These are phyloP conservation scores for Apiotrichum sp. DNA, from an alignment of 1,284 basidiomycete species.

Conservation along the genomic window DNA sequence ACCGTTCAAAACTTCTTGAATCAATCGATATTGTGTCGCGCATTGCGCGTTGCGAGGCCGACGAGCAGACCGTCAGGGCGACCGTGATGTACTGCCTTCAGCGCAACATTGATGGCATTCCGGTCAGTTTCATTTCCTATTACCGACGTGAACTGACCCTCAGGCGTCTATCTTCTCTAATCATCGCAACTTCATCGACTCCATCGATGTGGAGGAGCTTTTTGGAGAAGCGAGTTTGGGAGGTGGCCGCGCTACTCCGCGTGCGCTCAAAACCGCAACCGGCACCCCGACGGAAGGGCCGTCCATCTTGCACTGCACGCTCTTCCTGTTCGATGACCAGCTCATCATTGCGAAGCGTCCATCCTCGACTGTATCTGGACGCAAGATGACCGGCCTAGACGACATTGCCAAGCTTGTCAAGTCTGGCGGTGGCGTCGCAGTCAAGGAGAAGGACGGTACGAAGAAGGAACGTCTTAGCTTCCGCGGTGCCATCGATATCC, in stretches of 20 bases:
- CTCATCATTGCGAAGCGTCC: constrained; percentile 86
- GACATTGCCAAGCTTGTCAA: constrained; percentile 72
- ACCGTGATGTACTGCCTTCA: constrained; percentile 82
- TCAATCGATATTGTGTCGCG: constrained; percentile 80
- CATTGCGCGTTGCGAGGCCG: constrained; percentile 87
- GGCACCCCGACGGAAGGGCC: constrained; percentile 7
- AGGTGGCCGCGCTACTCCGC: constrained; percentile 1
- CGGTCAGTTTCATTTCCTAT: constrained; percentile 47
- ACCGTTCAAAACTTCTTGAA: constrained; percentile 74
- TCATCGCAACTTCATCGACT: constrained; percentile 81
- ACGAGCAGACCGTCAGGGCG: constrained; percentile 82
- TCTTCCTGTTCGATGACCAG: constrained; percentile 94
- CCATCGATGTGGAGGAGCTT: constrained; percentile 87
- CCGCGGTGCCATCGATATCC: constrained; percentile 78
- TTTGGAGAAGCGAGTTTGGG: constrained; percentile 52
- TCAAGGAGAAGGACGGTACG: constrained; percentile 35
- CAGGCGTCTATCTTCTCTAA: constrained; percentile 72
- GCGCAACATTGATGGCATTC: constrained; percentile 83
- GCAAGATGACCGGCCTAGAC: constrained; percentile 73
- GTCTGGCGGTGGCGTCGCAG: constrained; percentile 43
- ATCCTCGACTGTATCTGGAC: constrained; percentile 64
- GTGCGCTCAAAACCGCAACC: not conserved
- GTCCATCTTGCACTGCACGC: constrained; percentile 66
- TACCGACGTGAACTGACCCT: not conserved
- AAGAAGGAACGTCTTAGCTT: constrained; percentile 77